Conservation (phyloP, 495 filamentous ascomycete genomes). For the Viridothelium virens region DNA sequence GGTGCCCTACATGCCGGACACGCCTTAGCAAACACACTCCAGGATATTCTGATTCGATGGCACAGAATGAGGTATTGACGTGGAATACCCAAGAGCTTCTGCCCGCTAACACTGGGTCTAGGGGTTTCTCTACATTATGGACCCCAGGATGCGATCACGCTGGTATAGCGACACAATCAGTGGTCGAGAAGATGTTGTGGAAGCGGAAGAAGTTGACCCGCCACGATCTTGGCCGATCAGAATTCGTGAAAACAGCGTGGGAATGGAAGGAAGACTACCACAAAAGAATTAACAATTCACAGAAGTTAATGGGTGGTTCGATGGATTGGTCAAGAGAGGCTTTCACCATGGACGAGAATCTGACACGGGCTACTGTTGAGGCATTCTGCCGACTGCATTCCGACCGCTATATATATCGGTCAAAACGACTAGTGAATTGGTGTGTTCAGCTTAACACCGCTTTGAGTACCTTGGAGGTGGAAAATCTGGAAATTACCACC, state of each 20-base stretch:
- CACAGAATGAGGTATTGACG: slow-evolving; percentile 42
- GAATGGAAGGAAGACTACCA: slow-evolving; percentile 69
- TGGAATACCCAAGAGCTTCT: too few species aligned
- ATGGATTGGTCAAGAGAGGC: slow-evolving; percentile 61
- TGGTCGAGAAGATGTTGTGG: slow-evolving; percentile 70
- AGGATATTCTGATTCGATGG: slow-evolving; percentile 72
- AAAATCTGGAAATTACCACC: slow-evolving; percentile 62
- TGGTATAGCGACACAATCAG: slow-evolving; percentile 67
- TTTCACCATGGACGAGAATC: slow-evolving; percentile 64
- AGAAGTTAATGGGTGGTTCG: slow-evolving; percentile 53
- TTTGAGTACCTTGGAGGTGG: slow-evolving; percentile 67
- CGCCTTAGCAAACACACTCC: slow-evolving; percentile 56
- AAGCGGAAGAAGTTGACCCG: slow-evolving; percentile 53
- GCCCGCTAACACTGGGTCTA: too few species aligned
- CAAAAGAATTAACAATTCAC: slow-evolving; percentile 50
- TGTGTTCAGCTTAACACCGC: slow-evolving; percentile 66
- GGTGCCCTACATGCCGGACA: slow-evolving; percentile 63
- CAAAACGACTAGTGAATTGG: slow-evolving; percentile 74
- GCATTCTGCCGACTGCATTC: slow-evolving; percentile 69
- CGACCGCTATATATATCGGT: slow-evolving; percentile 68
- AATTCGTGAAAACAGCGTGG: slow-evolving; percentile 54
- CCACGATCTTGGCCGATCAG: slow-evolving; percentile 55
- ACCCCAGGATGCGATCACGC: slow-evolving; percentile 71
- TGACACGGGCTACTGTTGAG: slow-evolving; percentile 62
- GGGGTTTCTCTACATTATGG: slow-evolving; percentile 53